A percentile compares a stretch with the other conserved stretches of the same genome.
Evolutionary conservation across 1,139 yeast species (phyloP).

Genomic region (Scheffersomyces segobiensis): DNA sequence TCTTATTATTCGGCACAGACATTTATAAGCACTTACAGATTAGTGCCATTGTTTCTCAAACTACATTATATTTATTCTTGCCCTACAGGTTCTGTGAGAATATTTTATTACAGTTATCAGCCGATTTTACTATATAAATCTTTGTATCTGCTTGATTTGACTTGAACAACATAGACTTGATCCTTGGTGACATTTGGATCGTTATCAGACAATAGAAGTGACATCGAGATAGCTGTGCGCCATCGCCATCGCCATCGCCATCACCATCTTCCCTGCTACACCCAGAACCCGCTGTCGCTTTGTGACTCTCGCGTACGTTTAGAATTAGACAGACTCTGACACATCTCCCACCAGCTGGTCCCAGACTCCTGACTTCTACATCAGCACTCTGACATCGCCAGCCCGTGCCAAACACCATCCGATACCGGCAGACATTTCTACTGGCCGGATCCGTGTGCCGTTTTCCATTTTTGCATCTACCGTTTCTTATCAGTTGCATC

Average conservation of each 20-base stretch:
- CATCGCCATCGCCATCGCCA: too few relatives aligned
- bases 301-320: not conserved
- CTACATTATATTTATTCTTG: not conserved
- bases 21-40: not conserved
- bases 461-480: not conserved
- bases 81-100: not conserved
- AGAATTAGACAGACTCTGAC: not conserved
- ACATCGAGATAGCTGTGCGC: not conserved
- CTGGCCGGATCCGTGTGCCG: not conserved
- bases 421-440: not conserved
- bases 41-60: not conserved
- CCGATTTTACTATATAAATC: not conserved
- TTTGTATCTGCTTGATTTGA: not conserved
- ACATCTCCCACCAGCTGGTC: not conserved
- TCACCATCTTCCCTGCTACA: not conserved
- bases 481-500: not conserved
- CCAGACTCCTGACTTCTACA: too few relatives aligned
- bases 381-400: too few relatives aligned
- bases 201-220: not conserved
- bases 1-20: not conserved
- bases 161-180: not conserved
- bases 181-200: not conserved
- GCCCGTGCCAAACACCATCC: not conserved
- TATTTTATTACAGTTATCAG: not conserved
- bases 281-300: not conserved